A percentile compares a stretch with the other conserved stretches of the same genome.
Evolutionary conservation across 1,139 yeast genomes (phyloP).

Genomic region (Pichiaceae sp.): DNA sequence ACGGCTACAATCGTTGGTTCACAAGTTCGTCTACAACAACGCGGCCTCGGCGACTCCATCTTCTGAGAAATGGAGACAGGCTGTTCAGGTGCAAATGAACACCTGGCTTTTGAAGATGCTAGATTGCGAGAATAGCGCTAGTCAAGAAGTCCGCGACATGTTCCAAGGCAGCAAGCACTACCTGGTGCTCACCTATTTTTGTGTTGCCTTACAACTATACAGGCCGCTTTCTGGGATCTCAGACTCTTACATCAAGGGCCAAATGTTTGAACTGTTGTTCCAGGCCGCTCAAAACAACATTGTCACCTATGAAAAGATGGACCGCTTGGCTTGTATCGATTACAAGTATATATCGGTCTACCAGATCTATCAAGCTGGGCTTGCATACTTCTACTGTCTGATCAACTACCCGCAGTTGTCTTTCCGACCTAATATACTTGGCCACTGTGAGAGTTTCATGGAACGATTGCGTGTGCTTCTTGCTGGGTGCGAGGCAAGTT

Average conservation of each 20-base stretch:
- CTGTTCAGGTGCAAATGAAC: constrained; percentile 11
- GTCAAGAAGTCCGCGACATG: not conserved
- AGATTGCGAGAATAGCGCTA: not conserved
- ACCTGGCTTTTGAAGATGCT: constrained; percentile 8
- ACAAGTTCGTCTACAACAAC: constrained; percentile 6
- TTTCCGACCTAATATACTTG: constrained; percentile 3
- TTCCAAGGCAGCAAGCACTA: constrained; percentile 7
- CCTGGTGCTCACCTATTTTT: constrained; percentile 12
- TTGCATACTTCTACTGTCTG: constrained; percentile 11
- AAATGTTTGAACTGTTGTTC: constrained; percentile 8
- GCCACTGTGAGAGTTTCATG: constrained; percentile 5
- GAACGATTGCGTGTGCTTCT: constrained; percentile 4
- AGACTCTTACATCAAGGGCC: constrained; percentile 1
- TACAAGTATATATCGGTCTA: constrained; percentile 14
- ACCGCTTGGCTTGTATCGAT: constrained; percentile 7
- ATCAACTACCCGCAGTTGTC: constrained; percentile 10
- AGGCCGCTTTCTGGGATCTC: constrained; percentile 7
- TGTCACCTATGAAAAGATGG: constrained; percentile 7
- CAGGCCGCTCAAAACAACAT: constrained; percentile 8
- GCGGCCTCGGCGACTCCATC: not conserved
- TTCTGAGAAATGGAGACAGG: constrained; percentile 6
- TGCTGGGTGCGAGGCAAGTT: constrained; percentile 6
- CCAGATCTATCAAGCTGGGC: constrained; percentile 13
- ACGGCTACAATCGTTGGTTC: constrained; percentile 12
- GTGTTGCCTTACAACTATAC: constrained; percentile 10